A percentile compares a stretch with the other conserved stretches of the same genome.
These are phyloP conservation scores for Rhodotorula toruloides DNA, from an alignment of 768 basidiomycete genomes.

Conservation along the genomic window DNA sequence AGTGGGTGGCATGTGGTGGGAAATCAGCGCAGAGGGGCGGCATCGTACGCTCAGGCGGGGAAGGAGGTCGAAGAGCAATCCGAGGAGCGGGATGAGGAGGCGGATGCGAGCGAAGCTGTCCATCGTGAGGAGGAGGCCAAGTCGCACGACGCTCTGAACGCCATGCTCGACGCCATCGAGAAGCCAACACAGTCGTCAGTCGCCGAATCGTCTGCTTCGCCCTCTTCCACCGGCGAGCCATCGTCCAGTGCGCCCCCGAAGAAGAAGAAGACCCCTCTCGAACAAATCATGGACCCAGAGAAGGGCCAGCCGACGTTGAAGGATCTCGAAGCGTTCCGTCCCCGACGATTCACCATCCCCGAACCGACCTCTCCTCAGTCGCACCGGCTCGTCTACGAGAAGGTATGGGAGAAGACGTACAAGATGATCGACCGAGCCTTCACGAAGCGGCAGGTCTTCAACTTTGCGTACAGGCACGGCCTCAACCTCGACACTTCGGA, in stretches of 20 bases:
- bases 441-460: constrained; percentile 16
- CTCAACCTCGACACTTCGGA: constrained; percentile 5
- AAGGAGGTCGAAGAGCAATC: background rate
- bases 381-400: constrained; percentile 20
- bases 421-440: constrained; percentile 6
- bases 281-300: background rate
- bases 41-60: constrained; percentile 1
- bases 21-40: background rate
- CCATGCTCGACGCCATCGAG: no score
- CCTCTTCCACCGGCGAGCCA: background rate
- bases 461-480: constrained; percentile 2
- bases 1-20: no score
- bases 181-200: no score
- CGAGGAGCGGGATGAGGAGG: background rate
- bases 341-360: constrained; percentile 16
- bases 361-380: constrained; percentile 8
- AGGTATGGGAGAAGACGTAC: background rate
- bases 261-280: no score
- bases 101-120: no score
- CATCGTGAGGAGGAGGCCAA: no score
- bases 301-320: background rate
- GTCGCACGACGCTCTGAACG: no score
- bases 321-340: constrained; percentile 17
- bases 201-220: no score
- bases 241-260: no score